Evolutionary conservation across 306 rosid species (phyloP).

Genomic region (Inga oerstediana): DNA sequence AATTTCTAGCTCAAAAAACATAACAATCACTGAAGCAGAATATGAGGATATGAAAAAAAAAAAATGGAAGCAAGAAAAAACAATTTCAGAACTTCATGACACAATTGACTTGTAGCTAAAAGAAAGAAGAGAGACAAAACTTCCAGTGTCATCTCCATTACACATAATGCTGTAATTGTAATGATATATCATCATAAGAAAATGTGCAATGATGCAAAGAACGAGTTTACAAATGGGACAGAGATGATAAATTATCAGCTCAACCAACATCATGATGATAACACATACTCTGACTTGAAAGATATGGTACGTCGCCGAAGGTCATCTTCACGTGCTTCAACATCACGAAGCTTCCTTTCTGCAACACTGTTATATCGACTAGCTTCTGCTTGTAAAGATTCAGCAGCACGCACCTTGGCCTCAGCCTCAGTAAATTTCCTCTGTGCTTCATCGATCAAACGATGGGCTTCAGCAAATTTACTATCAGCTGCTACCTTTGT

Average conservation of each 20-base stretch:
- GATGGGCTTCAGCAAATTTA: constrained; percentile 70
- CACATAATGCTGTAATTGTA: constrained; percentile 4
- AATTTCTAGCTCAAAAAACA: constrained; percentile 27
- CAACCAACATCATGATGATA: background rate
- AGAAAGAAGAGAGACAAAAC: background rate
- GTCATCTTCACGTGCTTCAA: constrained; percentile 94
- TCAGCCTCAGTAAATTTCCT: constrained; percentile 71
- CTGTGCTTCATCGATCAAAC: constrained; percentile 70
- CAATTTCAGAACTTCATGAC: constrained; percentile 11
- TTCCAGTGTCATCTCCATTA: constrained; percentile 1
- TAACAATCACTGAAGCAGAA: constrained; percentile 21
- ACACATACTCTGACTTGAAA: constrained; percentile 82
- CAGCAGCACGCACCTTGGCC: constrained; percentile 67
- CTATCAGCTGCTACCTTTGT: constrained; percentile 87
- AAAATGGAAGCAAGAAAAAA: constrained; percentile 2
- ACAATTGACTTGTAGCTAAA: constrained; percentile 7
- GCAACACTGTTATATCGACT: constrained; percentile 62
- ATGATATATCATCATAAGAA: background rate
- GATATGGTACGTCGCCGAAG: constrained; percentile 69
- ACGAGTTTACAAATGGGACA: background rate
- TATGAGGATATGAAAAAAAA: background rate
- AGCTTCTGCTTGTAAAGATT: constrained; percentile 81
- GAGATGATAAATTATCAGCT: background rate
- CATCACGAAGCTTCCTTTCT: constrained; percentile 87
- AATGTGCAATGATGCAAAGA: background rate